Percentiles rank a stretch among this genome's conserved stretches.
phyloP scores from a whole-genome alignment of 2,329 filamentous ascomycete genomes.

The Lachnellula subtilissima region DNA sequence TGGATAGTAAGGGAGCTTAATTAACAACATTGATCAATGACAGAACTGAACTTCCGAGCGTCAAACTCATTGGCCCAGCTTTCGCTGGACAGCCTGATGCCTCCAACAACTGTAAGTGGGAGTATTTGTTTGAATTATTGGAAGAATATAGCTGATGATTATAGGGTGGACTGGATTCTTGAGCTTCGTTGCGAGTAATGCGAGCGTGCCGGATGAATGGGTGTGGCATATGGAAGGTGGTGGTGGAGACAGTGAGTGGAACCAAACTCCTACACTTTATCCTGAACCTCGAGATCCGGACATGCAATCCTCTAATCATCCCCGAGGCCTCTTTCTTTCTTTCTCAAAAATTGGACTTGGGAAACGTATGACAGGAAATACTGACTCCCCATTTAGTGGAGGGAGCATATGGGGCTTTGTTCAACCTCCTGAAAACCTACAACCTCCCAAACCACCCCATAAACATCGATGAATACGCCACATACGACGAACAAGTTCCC shows the following conservation, averaged over 20 bases:
- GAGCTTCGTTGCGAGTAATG: conserved; percentile 32
- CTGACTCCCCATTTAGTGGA: conserved; percentile 13
- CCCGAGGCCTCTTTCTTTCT: no score
- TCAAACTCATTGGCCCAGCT: conserved; percentile 35
- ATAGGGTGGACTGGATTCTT: conserved; percentile 38
- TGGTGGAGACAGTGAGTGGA: conserved; percentile 17
- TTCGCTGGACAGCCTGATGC: conserved; percentile 30
- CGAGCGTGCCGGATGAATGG: conserved; percentile 39
- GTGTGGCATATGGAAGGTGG: conserved; percentile 39
- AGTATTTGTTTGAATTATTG: not conserved
- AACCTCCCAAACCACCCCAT: conserved; percentile 14
- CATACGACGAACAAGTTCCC: conserved; percentile 14
- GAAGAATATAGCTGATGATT: not conserved
- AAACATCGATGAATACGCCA: conserved; percentile 24
- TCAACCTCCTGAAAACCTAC: conserved; percentile 24
- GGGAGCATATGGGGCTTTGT: conserved; percentile 26
- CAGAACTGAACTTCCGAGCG: not conserved
- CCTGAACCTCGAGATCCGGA: no score
- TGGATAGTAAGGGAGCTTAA: no score
- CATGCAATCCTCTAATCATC: no score
- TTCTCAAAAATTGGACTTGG: no score
- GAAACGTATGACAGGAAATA: no score
- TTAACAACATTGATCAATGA: no score
- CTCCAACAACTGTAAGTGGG: not conserved
- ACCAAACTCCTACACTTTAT: no score